phyloP scores from a whole-genome alignment of 768 basidiomycete genomes.

The Pisolithus tinctorius region DNA sequence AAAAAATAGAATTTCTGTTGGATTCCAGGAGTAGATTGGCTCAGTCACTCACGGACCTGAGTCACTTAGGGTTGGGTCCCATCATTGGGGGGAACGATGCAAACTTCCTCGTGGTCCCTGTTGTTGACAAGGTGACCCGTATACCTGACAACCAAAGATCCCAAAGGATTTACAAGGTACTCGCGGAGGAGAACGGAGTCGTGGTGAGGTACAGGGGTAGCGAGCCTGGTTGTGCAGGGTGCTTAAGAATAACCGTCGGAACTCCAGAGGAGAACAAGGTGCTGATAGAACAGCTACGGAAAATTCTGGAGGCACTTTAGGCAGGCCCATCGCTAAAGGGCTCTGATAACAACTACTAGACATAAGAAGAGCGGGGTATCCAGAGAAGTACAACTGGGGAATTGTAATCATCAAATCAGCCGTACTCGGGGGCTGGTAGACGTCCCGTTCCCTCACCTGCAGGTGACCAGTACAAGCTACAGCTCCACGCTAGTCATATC shows the following conservation, averaged over 20 bases:
- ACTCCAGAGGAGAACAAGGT: constrained; percentile 69
- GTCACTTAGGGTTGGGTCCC: constrained; percentile 50
- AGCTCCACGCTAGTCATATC: too few species aligned
- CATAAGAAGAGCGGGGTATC: too few species aligned
- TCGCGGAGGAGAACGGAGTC: constrained; percentile 81
- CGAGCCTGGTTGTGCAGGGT: constrained; percentile 82
- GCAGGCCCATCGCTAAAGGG: too few species aligned
- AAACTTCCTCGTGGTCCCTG: constrained; percentile 83
- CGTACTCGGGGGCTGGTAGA: too few species aligned
- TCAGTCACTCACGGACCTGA: constrained; percentile 39
- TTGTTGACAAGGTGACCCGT: constrained; percentile 42
- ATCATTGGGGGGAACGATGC: constrained; percentile 80
- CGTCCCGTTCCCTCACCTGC: too few species aligned
- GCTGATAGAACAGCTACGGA: constrained; percentile 48
- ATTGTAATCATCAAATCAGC: too few species aligned
- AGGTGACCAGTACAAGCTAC: too few species aligned
- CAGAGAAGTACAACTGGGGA: too few species aligned
- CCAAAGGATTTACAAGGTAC: constrained; percentile 59
- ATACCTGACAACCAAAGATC: constrained; percentile 56
- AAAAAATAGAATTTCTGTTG: constrained; percentile 54
- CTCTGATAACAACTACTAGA: too few species aligned
- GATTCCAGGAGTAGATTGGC: constrained; percentile 53
- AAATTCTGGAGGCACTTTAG: constrained; percentile 36
- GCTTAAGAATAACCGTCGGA: constrained; percentile 86
- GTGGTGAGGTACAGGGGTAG: constrained; percentile 88